These are phyloP conservation scores for Pythium dissotocum DNA, from an alignment of 352 stramenopile genomes.

Conservation along the genomic window DNA sequence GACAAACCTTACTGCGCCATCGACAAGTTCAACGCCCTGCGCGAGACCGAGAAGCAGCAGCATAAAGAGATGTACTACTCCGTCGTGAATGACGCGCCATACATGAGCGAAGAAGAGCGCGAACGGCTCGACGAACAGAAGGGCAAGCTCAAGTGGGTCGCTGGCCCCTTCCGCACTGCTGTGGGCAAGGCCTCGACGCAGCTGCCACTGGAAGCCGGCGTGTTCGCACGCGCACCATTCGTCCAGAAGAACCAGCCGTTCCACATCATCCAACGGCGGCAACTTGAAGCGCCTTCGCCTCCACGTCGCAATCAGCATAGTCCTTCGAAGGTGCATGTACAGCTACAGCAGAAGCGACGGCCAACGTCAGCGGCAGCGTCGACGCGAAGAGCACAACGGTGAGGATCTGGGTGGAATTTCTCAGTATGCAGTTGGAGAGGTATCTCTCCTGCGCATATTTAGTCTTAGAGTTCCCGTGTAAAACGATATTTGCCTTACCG, in stretches of 20 bases:
- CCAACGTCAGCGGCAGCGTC: conserved; percentile 11
- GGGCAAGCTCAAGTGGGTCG: conserved; percentile 72
- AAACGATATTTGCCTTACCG: neutral
- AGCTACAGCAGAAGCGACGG: conserved; percentile 1
- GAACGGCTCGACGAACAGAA: conserved; percentile 57
- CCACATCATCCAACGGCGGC: conserved; percentile 59
- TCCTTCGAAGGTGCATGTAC: neutral
- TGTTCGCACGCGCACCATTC: conserved; percentile 60
- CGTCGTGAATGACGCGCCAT: conserved; percentile 80
- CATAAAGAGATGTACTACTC: conserved; percentile 63
- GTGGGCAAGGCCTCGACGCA: conserved; percentile 72
- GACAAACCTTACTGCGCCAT: conserved; percentile 75
- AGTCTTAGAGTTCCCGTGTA: neutral
- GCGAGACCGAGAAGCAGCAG: conserved; percentile 29
- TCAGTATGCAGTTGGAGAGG: neutral
- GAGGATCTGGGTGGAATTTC: neutral
- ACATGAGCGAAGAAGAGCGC: conserved; percentile 48
- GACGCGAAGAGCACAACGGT: conserved; percentile 12
- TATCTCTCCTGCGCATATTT: neutral
- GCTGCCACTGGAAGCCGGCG: conserved; percentile 40
- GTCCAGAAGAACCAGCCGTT: conserved; percentile 51
- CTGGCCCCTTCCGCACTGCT: conserved; percentile 59
- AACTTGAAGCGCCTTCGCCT: conserved; percentile 34
- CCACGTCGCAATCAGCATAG: neutral
- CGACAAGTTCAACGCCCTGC: conserved; percentile 53